Evolutionary conservation across 768 basidiomycete species (phyloP).

Genomic region (Asterophora parasitica): DNA sequence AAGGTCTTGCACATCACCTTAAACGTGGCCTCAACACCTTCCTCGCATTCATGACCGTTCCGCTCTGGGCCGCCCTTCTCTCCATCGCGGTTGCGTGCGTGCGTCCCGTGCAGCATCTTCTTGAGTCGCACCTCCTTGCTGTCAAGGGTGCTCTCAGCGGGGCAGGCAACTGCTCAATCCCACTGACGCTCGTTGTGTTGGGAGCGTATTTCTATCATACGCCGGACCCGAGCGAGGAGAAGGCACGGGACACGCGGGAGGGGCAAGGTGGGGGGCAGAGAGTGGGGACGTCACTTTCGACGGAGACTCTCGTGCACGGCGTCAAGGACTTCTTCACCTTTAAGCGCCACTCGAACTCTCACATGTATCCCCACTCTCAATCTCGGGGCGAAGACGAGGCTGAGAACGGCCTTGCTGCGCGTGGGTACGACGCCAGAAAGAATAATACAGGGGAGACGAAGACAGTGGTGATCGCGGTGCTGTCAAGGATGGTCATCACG

Average conservation of each 20-base stretch:
- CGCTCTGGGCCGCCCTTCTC: slow-evolving; percentile 73
- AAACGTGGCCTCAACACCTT: slow-evolving; percentile 34
- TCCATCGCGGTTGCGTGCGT: slow-evolving; percentile 77
- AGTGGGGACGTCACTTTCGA: slow-evolving; percentile 12
- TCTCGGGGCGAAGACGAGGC: not conserved
- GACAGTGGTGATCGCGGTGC: slow-evolving; percentile 80
- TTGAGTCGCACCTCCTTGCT: slow-evolving; percentile 60
- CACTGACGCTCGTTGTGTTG: slow-evolving; percentile 85
- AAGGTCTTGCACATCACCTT: slow-evolving; percentile 17
- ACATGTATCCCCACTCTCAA: too few relatives aligned
- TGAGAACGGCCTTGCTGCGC: slow-evolving; percentile 7
- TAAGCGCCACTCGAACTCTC: slow-evolving; percentile 17
- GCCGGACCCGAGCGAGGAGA: slow-evolving; percentile 13
- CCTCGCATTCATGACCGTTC: slow-evolving; percentile 82
- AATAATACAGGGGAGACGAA: slow-evolving; percentile 47
- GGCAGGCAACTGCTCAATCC: slow-evolving; percentile 78
- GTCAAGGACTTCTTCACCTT: slow-evolving; percentile 40
- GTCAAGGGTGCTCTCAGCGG: slow-evolving; percentile 62
- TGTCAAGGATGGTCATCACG: slow-evolving; percentile 83
- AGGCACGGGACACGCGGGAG: not conserved
- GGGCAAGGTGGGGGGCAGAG: not conserved
- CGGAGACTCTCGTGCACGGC: slow-evolving; percentile 34
- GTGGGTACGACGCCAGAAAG: not conserved
- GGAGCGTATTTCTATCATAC: slow-evolving; percentile 84
- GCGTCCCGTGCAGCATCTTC: slow-evolving; percentile 65